Evolutionary conservation across 768 basidiomycete species (phyloP), one percentile per base, ranked within the genome.

Genomic region (Trametes cingulata): DNA sequence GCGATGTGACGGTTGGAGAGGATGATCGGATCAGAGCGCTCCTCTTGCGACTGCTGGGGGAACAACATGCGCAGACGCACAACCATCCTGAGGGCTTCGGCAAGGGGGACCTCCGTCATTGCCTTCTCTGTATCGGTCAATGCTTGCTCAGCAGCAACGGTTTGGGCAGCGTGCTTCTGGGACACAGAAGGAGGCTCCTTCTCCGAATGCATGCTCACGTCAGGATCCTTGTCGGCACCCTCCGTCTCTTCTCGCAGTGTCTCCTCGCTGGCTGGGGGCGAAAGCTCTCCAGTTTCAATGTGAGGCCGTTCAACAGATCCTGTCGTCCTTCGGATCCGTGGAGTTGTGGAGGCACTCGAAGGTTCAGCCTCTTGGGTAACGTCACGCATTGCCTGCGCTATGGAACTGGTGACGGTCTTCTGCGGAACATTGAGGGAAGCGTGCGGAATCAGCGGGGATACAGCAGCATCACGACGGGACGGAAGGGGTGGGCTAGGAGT

Each of bases 1-100:
- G 78, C 74, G 48, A 83, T 73, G 9, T 79, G 72, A 61, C 75
- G 75, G 69, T 91, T 91, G 29, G 83, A 79, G 64, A 80, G 71
- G 14, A 93, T 75, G 20, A 92, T 77, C 1, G 88, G 88, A 24
- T 80, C 77, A 10, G 88, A 77, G 20, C 83, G 81, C 65, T 88
- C 86, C 40, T 81, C 79, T 20, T 82, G 82, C 12, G 85, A 40
- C 39, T 48, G 55, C 80, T 69, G 87, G 85, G 14, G 74, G 77
- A 68, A 90, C 86, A 61, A 77, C 40, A 86, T 76, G 27, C 89
- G 81, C 10, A 84, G 81, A 74, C 84, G 82, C 25, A 88, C 78
- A 14, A 86, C 82, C 25, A 86, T 74, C 24, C 84, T 83, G 42
- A 91, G 76, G 8, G 85, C 86, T 46, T 90, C 89, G 46, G 74